Percentiles rank a stretch among this genome's conserved stretches.
These are phyloP conservation scores for Trichosporon sp. DNA, from an alignment of 1,284 basidiomycete genomes.

Conservation along the genomic window DNA sequence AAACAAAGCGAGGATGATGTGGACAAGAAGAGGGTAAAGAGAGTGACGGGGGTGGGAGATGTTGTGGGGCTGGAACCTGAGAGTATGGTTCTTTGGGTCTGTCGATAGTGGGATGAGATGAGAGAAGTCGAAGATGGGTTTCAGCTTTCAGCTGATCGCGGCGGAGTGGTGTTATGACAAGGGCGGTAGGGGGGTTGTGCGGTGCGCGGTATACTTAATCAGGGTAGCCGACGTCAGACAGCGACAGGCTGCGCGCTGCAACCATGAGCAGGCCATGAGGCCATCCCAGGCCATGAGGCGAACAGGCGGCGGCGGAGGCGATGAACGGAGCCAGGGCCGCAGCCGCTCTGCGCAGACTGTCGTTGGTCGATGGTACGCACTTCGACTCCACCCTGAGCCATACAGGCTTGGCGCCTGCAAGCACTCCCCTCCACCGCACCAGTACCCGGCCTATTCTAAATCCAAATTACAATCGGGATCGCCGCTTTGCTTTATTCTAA, in stretches of 20 bases:
- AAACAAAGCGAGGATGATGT: neutral
- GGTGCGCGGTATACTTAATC: neutral
- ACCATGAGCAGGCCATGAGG: constrained; percentile 6
- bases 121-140: neutral
- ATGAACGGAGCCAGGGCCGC: neutral
- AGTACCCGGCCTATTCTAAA: neutral
- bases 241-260: neutral
- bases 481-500: neutral
- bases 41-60: constrained; percentile 10
- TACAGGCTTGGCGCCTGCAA: neutral
- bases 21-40: neutral
- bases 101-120: neutral
- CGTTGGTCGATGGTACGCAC: neutral
- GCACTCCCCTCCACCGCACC: neutral
- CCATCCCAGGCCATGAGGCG: neutral
- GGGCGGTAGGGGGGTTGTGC: neutral
- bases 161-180: neutral
- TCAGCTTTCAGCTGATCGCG: neutral
- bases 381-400: neutral
- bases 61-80: neutral
- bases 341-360: neutral
- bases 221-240: neutral
- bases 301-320: neutral
- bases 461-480: constrained; percentile 1
- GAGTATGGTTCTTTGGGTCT: neutral